A percentile compares a stretch with the other conserved stretches of the same genome.
These are phyloP conservation scores for Colletotrichum chrysophilum DNA, from an alignment of 2,329 filamentous ascomycete genomes.

Conservation along the genomic window DNA sequence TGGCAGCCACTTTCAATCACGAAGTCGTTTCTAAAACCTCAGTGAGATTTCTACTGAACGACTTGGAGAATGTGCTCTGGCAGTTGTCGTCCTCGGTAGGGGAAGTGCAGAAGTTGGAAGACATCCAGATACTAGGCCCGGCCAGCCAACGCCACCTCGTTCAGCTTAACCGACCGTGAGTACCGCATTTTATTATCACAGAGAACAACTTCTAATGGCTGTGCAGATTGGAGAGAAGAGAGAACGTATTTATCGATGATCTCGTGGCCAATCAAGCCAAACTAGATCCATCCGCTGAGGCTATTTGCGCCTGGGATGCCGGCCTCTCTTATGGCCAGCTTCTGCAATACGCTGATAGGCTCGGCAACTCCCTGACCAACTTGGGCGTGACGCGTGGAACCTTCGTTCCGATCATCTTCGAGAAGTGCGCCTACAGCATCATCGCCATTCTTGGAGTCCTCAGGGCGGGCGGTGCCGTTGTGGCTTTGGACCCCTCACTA, in stretches of 20 bases:
- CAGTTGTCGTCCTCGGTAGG: not conserved
- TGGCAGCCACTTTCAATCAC: not conserved
- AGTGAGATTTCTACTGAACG: not conserved
- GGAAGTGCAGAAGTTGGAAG: not conserved
- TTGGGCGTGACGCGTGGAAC: slow-evolving; percentile 23
- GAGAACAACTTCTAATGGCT: fast-evolving
- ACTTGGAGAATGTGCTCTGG: slow-evolving; percentile 5
- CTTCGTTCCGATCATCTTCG: slow-evolving; percentile 8
- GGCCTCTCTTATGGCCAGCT: not conserved
- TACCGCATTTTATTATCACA: not conserved
- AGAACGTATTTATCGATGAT: not conserved
- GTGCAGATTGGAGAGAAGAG: not conserved
- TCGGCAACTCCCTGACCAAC: not conserved
- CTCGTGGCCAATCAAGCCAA: not conserved
- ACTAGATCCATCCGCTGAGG: not conserved
- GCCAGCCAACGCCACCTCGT: slow-evolving; percentile 1
- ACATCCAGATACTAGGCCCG: not conserved
- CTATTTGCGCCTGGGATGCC: slow-evolving; percentile 5
- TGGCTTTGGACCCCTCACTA: slow-evolving; percentile 3
- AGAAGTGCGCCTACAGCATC: slow-evolving; percentile 8
- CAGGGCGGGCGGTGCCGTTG: not conserved
- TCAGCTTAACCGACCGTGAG: slow-evolving; percentile 1
- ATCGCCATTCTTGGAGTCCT: slow-evolving; percentile 4
- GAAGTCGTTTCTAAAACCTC: not conserved
- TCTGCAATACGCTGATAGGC: not conserved